Conservation (phyloP, 2,329 filamentous ascomycete species). For the Talaromyces sp. region DNA sequence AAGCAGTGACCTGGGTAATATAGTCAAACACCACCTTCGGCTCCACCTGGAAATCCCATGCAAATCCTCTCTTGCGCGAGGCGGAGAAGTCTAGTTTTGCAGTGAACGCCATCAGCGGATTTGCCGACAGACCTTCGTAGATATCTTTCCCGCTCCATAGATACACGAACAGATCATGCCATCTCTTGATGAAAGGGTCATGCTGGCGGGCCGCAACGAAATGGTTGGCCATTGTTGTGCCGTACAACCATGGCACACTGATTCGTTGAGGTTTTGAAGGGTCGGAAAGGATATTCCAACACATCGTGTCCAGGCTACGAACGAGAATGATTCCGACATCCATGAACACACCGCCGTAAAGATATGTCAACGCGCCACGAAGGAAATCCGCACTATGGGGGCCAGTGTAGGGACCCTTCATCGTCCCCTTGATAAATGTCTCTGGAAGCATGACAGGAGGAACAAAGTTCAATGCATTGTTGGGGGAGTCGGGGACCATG, state of each 20-base stretch:
- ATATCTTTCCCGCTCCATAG: constrained; percentile 38
- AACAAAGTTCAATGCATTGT: constrained; percentile 40
- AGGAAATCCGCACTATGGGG: constrained; percentile 49
- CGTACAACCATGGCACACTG: constrained; percentile 16
- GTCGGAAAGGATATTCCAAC: constrained; percentile 32
- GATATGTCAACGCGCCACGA: constrained; percentile 40
- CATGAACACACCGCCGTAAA: constrained; percentile 34
- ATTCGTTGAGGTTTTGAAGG: constrained; percentile 1
- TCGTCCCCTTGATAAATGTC: constrained; percentile 42
- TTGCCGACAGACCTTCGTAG: constrained; percentile 29
- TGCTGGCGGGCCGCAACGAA: constrained; percentile 44
- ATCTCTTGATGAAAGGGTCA: constrained; percentile 45
- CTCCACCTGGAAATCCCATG: constrained; percentile 21
- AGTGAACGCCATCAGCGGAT: constrained; percentile 24
- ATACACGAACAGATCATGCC: constrained; percentile 39
- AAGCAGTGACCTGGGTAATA: constrained; percentile 39
- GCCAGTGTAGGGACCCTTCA: constrained; percentile 44
- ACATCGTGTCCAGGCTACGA: constrained; percentile 41
- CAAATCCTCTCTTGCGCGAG: constrained; percentile 4
- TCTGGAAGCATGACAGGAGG: constrained; percentile 38
- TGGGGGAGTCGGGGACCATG: constrained; percentile 34
- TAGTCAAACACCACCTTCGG: constrained; percentile 32
- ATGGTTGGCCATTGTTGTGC: constrained; percentile 35
- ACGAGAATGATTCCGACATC: constrained; percentile 45
- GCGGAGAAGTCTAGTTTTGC: constrained; percentile 13